Conservation (phyloP, 2,329 filamentous ascomycete genomes). For the Neocucurbitaria cava region DNA sequence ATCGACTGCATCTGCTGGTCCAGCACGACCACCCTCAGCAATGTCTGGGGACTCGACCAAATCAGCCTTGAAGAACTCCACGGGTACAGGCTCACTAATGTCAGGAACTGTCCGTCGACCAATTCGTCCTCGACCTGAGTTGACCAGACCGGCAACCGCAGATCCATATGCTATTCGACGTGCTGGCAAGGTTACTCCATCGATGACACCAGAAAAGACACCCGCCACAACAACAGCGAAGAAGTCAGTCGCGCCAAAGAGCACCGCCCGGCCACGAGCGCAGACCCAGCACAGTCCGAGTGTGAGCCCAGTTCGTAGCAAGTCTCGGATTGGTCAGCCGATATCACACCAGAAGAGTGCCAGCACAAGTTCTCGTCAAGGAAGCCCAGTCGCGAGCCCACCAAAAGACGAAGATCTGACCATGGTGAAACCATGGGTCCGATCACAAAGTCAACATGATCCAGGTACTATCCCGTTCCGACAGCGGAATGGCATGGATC, state of each 20-base stretch:
- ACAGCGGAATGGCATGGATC: conserved; percentile 49
- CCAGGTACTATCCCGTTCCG: conserved; percentile 40
- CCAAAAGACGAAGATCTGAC: conserved; percentile 56
- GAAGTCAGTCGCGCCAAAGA: conserved; percentile 45
- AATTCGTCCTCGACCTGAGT: conserved; percentile 52
- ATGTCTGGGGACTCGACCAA: conserved; percentile 43
- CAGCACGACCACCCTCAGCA: conserved; percentile 47
- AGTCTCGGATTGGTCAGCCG: conserved; percentile 43
- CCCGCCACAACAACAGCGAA: conserved; percentile 48
- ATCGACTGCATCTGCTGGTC: conserved; percentile 37
- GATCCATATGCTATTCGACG: conserved; percentile 58
- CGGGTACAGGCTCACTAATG: conserved; percentile 57
- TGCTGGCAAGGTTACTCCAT: conserved; percentile 54
- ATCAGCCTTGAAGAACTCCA: conserved; percentile 38
- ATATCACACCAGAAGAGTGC: conserved; percentile 39
- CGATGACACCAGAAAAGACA: conserved; percentile 55
- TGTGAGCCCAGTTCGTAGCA: conserved; percentile 45
- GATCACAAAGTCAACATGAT: conserved; percentile 42
- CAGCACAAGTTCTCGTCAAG: conserved; percentile 35
- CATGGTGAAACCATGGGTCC: conserved; percentile 55
- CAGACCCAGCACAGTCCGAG: conserved; percentile 45
- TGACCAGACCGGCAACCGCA: conserved; percentile 60
- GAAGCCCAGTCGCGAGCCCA: conserved; percentile 43
- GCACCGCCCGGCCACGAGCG: conserved; percentile 37
- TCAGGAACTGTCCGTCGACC: conserved; percentile 66